These are phyloP conservation scores for Mucor mucedo DNA, from an alignment of 371 early-diverging fungal species.

Conservation along the genomic window DNA sequence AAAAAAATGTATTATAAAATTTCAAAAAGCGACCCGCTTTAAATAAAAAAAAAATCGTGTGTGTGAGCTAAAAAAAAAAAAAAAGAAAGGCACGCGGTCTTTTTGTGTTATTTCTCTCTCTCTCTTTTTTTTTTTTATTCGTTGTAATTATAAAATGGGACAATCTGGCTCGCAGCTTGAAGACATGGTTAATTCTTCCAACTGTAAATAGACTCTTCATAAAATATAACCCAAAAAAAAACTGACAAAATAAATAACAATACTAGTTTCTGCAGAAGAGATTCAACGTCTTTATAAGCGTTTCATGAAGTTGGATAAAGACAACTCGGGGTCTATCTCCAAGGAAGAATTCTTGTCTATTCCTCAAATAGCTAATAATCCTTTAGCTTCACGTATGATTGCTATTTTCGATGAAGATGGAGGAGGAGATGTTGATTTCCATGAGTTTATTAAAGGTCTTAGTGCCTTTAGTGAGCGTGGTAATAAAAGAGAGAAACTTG, in stretches of 20 bases:
- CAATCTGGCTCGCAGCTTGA: constrained; percentile 57
- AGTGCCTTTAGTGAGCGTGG: constrained; percentile 93
- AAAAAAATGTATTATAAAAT: constrained; percentile 1
- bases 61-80: not conserved
- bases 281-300: constrained; percentile 96
- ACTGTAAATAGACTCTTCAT: constrained; percentile 38
- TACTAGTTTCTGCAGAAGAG: constrained; percentile 87
- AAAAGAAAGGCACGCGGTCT: not conserved
- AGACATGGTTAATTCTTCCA: constrained; percentile 59
- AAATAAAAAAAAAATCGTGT: too few relatives aligned
- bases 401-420: constrained; percentile 97
- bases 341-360: constrained; percentile 94
- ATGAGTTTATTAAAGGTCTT: constrained; percentile 94
- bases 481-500: constrained; percentile 89
- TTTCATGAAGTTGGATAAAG: constrained; percentile 96
- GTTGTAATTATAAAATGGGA: constrained; percentile 32
- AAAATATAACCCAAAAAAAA: not conserved
- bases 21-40: not conserved
- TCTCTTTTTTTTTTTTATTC: constrained; percentile 6
- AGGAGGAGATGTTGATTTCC: constrained; percentile 97
- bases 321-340: constrained; percentile 92
- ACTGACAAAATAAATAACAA: constrained; percentile 4
- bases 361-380: constrained; percentile 96
- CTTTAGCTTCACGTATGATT: constrained; percentile 92
- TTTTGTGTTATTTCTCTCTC: constrained; percentile 2